These are phyloP conservation scores for Saccharomycopsis hybrid DNA, from an alignment of 1,139 yeast genomes.

Conservation along the genomic window DNA sequence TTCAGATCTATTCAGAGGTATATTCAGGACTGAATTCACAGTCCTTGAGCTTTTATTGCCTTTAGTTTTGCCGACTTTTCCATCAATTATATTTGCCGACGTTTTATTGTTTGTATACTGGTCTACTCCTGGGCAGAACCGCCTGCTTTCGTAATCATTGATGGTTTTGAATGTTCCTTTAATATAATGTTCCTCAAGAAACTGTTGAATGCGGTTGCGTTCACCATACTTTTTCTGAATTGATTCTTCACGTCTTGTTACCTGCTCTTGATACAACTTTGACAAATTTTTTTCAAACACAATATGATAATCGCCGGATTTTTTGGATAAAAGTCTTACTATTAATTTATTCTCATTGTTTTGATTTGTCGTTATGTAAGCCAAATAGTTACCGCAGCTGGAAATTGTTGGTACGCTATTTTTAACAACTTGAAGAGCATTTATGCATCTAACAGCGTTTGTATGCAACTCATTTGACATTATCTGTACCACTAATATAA, in stretches of 20 bases:
- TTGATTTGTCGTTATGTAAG: slow-evolving; percentile 5
- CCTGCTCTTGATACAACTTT: not conserved
- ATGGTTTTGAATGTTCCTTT: slow-evolving; percentile 6
- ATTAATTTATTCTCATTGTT: slow-evolving; percentile 4
- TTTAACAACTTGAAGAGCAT: not conserved
- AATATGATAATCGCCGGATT: not conserved
- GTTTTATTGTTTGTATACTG: too few relatives aligned
- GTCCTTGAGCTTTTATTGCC: too few relatives aligned
- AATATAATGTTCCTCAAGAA: slow-evolving; percentile 7
- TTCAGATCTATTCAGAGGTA: too few relatives aligned
- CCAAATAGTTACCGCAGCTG: slow-evolving; percentile 14
- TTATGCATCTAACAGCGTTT: not conserved
- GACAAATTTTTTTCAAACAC: slow-evolving; percentile 9
- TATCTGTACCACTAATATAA: too few relatives aligned
- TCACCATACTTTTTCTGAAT: not conserved
- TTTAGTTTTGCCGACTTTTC: too few relatives aligned
- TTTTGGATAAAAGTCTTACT: slow-evolving; percentile 7
- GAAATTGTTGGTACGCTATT: slow-evolving; percentile 6
- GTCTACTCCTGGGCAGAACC: too few relatives aligned
- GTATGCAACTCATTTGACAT: too few relatives aligned
- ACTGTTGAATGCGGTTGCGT: not conserved
- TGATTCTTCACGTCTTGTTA: not conserved
- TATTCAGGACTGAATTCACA: too few relatives aligned
- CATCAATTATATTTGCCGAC: too few relatives aligned
- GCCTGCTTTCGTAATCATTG: slow-evolving; percentile 5